A percentile compares a stretch with the other conserved stretches of the same genome.
Evolutionary conservation across 2,329 filamentous ascomycete genomes (phyloP).

Genomic region (Aspergillus arachidicola): DNA sequence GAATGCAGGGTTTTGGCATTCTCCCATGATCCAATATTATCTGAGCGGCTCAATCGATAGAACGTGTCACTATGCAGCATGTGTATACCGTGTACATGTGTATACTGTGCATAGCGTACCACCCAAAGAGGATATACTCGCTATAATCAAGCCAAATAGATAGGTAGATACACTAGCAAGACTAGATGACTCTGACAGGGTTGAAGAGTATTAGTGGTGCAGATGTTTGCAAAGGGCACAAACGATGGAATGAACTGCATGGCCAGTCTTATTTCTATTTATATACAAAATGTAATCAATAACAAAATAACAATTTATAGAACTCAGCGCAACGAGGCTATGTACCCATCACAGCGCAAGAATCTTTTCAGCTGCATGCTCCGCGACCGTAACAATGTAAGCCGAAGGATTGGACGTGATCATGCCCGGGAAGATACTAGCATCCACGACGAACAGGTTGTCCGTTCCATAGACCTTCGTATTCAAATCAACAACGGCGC

Average conservation of each 20-base stretch:
- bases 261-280: neutral
- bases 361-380: constrained; percentile 17
- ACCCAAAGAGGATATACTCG: constrained; percentile 28
- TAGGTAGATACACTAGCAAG: constrained; percentile 31
- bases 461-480: constrained; percentile 19
- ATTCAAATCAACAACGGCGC: constrained; percentile 21
- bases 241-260: neutral
- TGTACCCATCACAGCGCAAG: constrained; percentile 5
- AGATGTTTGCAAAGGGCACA: neutral
- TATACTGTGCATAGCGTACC: constrained; percentile 38
- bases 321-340: neutral
- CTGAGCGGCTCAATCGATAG: constrained; percentile 28
- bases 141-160: constrained; percentile 40
- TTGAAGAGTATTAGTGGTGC: constrained; percentile 24
- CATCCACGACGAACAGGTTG: constrained; percentile 19
- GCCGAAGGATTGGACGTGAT: constrained; percentile 19
- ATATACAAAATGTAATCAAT: neutral
- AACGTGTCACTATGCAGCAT: constrained; percentile 32
- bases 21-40: neutral
- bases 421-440: constrained; percentile 21
- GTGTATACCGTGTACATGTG: constrained; percentile 34
- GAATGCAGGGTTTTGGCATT: neutral
- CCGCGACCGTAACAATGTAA: constrained; percentile 18
- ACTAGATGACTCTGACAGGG: constrained; percentile 23
- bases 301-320: neutral